Evolutionary conservation across 371 early-diverging fungal species (phyloP), one percentile per base, ranked within the genome.

Genomic region (Mortierella sp.): DNA sequence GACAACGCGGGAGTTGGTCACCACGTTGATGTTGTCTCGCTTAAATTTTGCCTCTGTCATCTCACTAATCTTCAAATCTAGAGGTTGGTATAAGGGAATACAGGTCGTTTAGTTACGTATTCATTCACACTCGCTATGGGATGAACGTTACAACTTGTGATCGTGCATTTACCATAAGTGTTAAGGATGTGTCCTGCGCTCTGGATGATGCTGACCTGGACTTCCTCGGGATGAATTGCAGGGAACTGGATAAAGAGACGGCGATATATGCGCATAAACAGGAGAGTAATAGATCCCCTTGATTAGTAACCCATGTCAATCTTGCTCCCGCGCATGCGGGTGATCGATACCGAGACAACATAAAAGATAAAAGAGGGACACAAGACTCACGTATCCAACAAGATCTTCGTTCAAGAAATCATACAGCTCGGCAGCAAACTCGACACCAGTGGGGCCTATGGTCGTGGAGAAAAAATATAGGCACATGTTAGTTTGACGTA

Each of bases 381-480:
- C 8, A 38, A 38, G 65, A 78, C 91, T 80, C 89, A 92, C 91
- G 89, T 93, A 95, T 80, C 90, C 91, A 38, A 91, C 91, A 48
- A 97, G 80, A 84, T 98, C 97, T 78, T 97, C 97, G 19, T 91
- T 91, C 70, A 97, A 82, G 89, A 96, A 94, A 80, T 98, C 98
- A 76, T 94, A 93, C 70, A 97, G 86, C 82, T 97, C 97, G 6
- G 95, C 96, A 3, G 96, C 94, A 91, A 95, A 96, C 87, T 96
- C 96, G 26, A 94, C 93, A 45, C 95, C 95, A 58, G 95, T 95
- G 0, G 95, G 95, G 3, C 94, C 95, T 85, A 89, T 78, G 58
- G 82, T 34, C 83, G 42, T 80, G 74, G 44, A 74, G 79, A 60
- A 80, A 28, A 73, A 82, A 68, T 26, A 57, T 54, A 42, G 34